Base-by-base conservation (phyloP, 805 yeast species). In the Lachancea sp. region DNA sequence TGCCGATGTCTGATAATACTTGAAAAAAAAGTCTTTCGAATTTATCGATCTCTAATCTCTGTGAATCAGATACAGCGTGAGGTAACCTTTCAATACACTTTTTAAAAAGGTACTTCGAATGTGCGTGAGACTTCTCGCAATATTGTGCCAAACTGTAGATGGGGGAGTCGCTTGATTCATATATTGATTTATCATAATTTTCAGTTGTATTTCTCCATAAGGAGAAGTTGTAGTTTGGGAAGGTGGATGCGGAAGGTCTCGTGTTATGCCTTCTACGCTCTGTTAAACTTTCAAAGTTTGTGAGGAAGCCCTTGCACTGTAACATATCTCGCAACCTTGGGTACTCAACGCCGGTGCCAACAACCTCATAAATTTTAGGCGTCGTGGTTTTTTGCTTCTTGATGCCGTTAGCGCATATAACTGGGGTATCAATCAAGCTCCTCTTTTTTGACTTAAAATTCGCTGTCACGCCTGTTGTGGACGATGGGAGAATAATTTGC, bases 121-220 rank as follows among this genome's bases (percentile, higher is more conserved):
- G 65, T 52, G 63, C 64, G 42, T 65, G 54, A 42, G 78, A 77
- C 45, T 75, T 76, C 36, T 77, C 82, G 57, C 71, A 71, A 51
- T 74, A 79, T 49, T 79, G 81, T 25, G 72, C 65, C 44, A 81
- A 58, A 22, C 72, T 74, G 60, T 75, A 77, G 5, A 72, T 49
- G 0, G 82, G 71, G 0, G 81, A 70, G 33, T 63, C 60, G 42
- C 68, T 71, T 1, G 62, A 46, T 38, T 65, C 68, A 31, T 58
- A 63, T 18, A 58, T 54, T 1, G 67, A 59, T 13, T 55, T 56
- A 49, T 73, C 78, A 22, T 63, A 60, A 8, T 61, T 61, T 16
- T 60, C 68, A 4, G 60, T 24, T 2, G 67, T 67, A 21, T 54
- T 51, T 33, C 61, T 64, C 80, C 80, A 76, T 31, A 54, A 60